Base-by-base conservation (phyloP, 768 basidiomycete species). In the Tylopilus felleus region DNA sequence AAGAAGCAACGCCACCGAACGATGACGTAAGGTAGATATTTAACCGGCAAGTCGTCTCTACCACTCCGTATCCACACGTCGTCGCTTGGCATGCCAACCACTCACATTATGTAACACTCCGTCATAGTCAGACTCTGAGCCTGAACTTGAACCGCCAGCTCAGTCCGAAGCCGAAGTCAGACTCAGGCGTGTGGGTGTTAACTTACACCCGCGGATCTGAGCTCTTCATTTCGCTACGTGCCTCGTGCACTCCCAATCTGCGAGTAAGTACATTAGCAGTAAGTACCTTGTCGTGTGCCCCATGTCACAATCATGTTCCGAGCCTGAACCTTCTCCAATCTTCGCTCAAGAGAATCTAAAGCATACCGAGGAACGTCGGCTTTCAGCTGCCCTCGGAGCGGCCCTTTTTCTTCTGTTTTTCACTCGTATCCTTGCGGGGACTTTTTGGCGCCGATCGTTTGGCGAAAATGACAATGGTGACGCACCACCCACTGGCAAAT, bases 171-270 rank as follows among this genome's bases (percentile, higher is more conserved):
- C 41, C 49, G 55, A 55, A 51, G 47, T 31, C 54, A 40, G 40
- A 29, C 46, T 53, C 58, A 55, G 58, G 48, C 50, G 42, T 58
- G 51, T 38, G 54, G 41, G 29, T 33, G 47, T 27, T n/a, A 25
- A 53, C 53, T 67, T 67, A 69, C 54, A 54, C 59, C 68, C 70
- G 70, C 68, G 68, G 70, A 67, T 67, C 65, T 67, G 47, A 59
- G 51, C 50, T 53, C 42, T 60, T 55, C 62, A 55, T 60, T 66
- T 60, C 29, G 43, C 54, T 57, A 52, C 43, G 23, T 25, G 58
- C 68, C 67, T 69, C 67, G 63, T 71, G 69, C 42, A 49, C 40
- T 39, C 39, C 38, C 46, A 36, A 33, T 44, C 49, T 52, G 44
- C 40, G 33, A 36, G 44, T 33, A 35, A 43, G 28, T 38, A 40